Evolutionary conservation across 306 rosid genomes (phyloP), one percentile per base, ranked within the genome.

Genomic region (Corylus avellana): DNA sequence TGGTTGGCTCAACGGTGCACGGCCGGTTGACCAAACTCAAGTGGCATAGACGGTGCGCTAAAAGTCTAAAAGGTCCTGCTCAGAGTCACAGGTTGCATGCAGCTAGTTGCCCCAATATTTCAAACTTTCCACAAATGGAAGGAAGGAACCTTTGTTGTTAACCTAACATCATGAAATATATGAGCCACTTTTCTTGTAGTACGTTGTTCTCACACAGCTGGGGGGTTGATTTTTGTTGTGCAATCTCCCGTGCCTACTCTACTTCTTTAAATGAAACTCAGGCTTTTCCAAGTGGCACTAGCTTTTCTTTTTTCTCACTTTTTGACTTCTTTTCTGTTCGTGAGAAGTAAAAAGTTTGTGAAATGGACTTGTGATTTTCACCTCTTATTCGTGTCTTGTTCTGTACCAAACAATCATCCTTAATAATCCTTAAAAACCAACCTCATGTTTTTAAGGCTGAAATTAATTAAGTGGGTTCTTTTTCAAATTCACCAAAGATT

Each of bases 241-340:
- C 79, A 73, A 75, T 73, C 86, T 75, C 97, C 87, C 91, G 97
- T 90, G 97, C 87, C 84, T 57, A 78, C 83, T 82, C 88, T 84
- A 83, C 94, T 84, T 87, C 88, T 80, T 68, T 68, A 73, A 32
- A 50, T 86, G 84, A 75, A 81, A 92, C 83, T 59, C 56, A 68
- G 74, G 50, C 81, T 89, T 72, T 83, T 80, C 85, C 97, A 90
- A 67, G 81, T 86, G 92, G 87, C 88, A 72, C 75, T 81, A 42
- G 46, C 46, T 42, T 42, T 5, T 42, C 7, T 6, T 13, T 50
- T 76, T 3, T 73, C 25, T 37, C 25, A 13, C 4, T 25, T 12
- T 20, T 37, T 8, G 27, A 3, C 4, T 42, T 10, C 8, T 58
- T 14, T 1, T 1, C 7, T 61, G n/a, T 67, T 39, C 29, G 20